These are phyloP conservation scores for Plasmodium knowlesi DNA, from an alignment of 169 alveolate genomes.

Conservation along the genomic window DNA sequence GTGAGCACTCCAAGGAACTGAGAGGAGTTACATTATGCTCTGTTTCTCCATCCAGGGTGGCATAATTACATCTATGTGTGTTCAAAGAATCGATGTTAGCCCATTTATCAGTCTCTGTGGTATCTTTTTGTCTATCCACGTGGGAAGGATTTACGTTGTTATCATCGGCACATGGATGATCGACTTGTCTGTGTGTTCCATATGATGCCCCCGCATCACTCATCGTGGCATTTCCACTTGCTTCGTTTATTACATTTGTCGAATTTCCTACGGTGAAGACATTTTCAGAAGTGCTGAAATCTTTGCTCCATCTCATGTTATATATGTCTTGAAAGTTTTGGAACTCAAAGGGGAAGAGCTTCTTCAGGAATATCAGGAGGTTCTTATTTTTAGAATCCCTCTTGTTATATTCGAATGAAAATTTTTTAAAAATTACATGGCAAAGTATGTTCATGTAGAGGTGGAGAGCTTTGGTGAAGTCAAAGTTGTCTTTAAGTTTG, in stretches of 20 bases:
- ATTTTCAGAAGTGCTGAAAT: slow-evolving; percentile 14
- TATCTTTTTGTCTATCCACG: not conserved
- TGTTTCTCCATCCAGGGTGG: not conserved
- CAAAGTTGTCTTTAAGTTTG: slow-evolving; percentile 51
- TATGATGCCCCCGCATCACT: not conserved
- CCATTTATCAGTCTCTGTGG: not conserved
- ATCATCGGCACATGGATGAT: not conserved
- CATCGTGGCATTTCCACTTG: not conserved
- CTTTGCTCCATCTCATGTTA: slow-evolving; percentile 69
- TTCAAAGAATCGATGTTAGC: not conserved
- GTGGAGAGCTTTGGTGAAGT: slow-evolving; percentile 54
- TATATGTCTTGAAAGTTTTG: slow-evolving; percentile 56
- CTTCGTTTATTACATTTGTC: not conserved
- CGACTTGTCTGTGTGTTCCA: not conserved
- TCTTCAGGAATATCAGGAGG: slow-evolving; percentile 50
- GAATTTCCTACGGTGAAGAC: not conserved
- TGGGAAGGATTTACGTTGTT: not conserved
- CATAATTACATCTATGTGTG: not conserved
- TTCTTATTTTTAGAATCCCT: slow-evolving; percentile 45
- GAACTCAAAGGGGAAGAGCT: slow-evolving; percentile 62
- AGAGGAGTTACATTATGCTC: not conserved
- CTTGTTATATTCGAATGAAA: slow-evolving; percentile 29
- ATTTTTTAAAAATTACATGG: slow-evolving; percentile 64
- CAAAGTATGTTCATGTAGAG: slow-evolving; percentile 62
- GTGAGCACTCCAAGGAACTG: not conserved